phyloP scores from a whole-genome alignment of 2,329 filamentous ascomycete genomes.

The Gaeumannomyces sp. region DNA sequence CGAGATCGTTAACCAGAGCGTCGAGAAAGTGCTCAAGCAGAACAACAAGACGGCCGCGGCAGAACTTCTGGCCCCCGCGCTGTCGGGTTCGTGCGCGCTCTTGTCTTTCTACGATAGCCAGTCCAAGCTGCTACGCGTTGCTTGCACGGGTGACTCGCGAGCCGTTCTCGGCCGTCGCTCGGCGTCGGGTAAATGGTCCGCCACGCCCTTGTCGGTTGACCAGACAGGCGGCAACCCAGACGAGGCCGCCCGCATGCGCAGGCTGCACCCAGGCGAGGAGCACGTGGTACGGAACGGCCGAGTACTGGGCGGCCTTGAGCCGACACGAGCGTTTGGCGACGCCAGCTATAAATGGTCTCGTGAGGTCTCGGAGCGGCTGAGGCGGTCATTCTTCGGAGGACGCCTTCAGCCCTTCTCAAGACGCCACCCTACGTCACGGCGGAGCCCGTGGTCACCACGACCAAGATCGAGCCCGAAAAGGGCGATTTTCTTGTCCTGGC shows the following conservation, averaged over 20 bases:
- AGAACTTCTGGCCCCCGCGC: slow-evolving; percentile 82
- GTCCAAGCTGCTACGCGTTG: slow-evolving; percentile 82
- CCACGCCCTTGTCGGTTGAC: slow-evolving; percentile 82
- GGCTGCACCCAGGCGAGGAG: slow-evolving; percentile 82
- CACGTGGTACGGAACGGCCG: slow-evolving; percentile 84
- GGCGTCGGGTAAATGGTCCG: slow-evolving; percentile 81
- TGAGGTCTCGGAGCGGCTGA: slow-evolving; percentile 77
- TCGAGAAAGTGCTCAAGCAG: slow-evolving; percentile 82
- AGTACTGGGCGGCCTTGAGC: slow-evolving; percentile 86
- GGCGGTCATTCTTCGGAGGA: slow-evolving; percentile 80
- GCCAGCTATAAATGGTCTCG: slow-evolving; percentile 94
- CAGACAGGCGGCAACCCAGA: slow-evolving; percentile 87
- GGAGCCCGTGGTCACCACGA: slow-evolving; percentile 90
- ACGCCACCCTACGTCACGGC: slow-evolving; percentile 97
- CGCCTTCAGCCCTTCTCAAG: slow-evolving; percentile 68
- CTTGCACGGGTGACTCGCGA: slow-evolving; percentile 93
- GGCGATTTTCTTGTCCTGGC: slow-evolving; percentile 96
- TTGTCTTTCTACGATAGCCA: slow-evolving; percentile 92
- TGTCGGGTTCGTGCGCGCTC: slow-evolving; percentile 95
- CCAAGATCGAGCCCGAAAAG: slow-evolving; percentile 79
- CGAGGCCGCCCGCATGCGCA: slow-evolving; percentile 75
- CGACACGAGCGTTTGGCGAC: slow-evolving; percentile 90
- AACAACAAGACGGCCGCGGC: slow-evolving; percentile 88
- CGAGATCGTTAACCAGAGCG: slow-evolving; percentile 90
- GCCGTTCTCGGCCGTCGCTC: slow-evolving; percentile 82